Conservation (phyloP, 768 basidiomycete genomes). For the Tricholoma saponaceum region DNA sequence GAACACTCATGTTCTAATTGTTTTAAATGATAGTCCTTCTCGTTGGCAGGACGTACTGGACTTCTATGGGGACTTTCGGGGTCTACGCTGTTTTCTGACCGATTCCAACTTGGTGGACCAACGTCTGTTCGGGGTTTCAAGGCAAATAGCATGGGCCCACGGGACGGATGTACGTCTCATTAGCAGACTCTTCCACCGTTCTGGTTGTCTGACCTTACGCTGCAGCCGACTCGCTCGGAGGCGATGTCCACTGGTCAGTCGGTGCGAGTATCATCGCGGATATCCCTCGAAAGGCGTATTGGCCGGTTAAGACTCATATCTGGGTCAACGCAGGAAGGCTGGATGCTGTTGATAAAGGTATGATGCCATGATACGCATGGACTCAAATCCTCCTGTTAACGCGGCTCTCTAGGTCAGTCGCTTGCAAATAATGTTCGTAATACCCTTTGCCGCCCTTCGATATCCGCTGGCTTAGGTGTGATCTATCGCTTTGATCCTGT, state of each 20-base stretch:
- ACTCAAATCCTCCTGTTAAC: constrained; percentile 1
- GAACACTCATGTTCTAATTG: not conserved
- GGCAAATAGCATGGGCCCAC: constrained; percentile 72
- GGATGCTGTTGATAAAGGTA: constrained; percentile 56
- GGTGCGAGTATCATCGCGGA: constrained; percentile 75
- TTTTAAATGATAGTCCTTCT: constrained; percentile 52
- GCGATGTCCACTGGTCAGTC: constrained; percentile 75
- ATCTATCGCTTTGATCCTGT: constrained; percentile 82
- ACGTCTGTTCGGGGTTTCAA: constrained; percentile 77
- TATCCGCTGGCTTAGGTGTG: constrained; percentile 80
- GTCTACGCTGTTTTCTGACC: constrained; percentile 67
- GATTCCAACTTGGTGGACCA: constrained; percentile 93
- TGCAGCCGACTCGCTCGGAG: constrained; percentile 80
- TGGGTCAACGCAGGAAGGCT: constrained; percentile 80
- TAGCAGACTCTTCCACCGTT: not conserved
- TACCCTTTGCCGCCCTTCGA: constrained; percentile 52
- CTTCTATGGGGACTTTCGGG: constrained; percentile 58
- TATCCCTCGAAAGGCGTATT: constrained; percentile 67
- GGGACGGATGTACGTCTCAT: constrained; percentile 56
- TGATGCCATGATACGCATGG: constrained; percentile 4
- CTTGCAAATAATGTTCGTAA: constrained; percentile 35
- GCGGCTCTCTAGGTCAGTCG: constrained; percentile 26
- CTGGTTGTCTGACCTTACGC: not conserved
- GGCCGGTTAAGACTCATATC: constrained; percentile 79
- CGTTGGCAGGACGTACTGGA: constrained; percentile 70